Conservation (phyloP, 1,284 basidiomycete species). For the Rhodotorula mucilaginosa region DNA sequence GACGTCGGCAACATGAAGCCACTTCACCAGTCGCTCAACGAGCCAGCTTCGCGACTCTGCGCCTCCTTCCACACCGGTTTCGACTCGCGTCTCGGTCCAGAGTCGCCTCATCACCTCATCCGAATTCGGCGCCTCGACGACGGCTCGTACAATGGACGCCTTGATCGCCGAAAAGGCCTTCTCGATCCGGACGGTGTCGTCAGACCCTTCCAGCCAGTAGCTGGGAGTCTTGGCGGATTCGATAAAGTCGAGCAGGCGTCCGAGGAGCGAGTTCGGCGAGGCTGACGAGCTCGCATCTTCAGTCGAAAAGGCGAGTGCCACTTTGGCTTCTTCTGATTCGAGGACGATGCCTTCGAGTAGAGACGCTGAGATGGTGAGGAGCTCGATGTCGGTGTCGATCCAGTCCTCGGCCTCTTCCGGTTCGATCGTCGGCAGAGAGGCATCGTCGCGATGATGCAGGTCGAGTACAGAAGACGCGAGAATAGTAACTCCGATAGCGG, state of each 20-base stretch:
- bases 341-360: conserved; percentile 70
- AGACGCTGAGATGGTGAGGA: conserved; percentile 68
- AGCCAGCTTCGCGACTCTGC: conserved; percentile 59
- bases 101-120: conserved; percentile 72
- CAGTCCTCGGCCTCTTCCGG: conserved; percentile 57
- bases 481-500: conserved; percentile 54
- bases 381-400: conserved; percentile 65
- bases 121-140: conserved; percentile 80
- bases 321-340: conserved; percentile 68
- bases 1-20: conserved; percentile 59
- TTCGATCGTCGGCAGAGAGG: conserved; percentile 56
- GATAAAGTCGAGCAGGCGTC: conserved; percentile 66
- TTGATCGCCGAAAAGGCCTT: conserved; percentile 78
- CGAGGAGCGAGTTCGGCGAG: conserved; percentile 54
- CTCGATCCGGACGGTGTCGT: not conserved
- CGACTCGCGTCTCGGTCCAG: conserved; percentile 46
- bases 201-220: conserved; percentile 55
- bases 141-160: conserved; percentile 73
- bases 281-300: conserved; percentile 51
- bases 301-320: conserved; percentile 66
- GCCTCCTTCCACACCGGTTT: conserved; percentile 61
- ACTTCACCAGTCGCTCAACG: conserved; percentile 68
- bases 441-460: conserved; percentile 57
- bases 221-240: conserved; percentile 65
- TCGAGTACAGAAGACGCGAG: conserved; percentile 63